These are phyloP conservation scores for Earliella scabrosa DNA, from an alignment of 1,284 basidiomycete genomes.

Conservation along the genomic window DNA sequence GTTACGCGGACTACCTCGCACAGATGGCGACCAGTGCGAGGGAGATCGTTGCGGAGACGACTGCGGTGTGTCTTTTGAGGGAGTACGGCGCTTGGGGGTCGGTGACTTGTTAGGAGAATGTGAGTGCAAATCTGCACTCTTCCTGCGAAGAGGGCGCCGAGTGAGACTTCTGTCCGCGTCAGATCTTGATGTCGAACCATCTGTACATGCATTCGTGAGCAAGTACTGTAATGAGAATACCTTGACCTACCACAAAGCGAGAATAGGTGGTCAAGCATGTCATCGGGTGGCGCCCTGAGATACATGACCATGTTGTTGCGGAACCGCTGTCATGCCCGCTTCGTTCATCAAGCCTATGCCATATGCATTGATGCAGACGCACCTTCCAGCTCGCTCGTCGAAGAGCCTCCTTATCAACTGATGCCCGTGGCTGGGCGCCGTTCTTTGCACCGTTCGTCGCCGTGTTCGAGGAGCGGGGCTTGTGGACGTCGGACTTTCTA, in stretches of 20 bases:
- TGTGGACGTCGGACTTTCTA: constrained; percentile 9
- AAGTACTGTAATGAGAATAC: neutral
- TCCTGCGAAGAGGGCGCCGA: too few relatives aligned
- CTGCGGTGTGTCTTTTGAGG: neutral
- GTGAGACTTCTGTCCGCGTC: neutral
- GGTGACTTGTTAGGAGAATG: neutral
- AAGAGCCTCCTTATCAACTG: constrained; percentile 11
- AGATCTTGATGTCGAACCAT: neutral
- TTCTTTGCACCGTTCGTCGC: too few relatives aligned
- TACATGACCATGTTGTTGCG: constrained; percentile 15
- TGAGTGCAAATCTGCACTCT: neutral
- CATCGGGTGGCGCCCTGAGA: constrained; percentile 14
- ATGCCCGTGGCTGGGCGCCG: neutral
- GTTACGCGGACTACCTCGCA: constrained; percentile 5
- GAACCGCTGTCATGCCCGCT: constrained; percentile 8
- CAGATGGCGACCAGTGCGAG: constrained; percentile 21
- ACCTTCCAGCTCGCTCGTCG: constrained; percentile 21
- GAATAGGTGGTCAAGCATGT: constrained; percentile 10
- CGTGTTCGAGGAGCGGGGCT: too few relatives aligned
- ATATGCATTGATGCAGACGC: neutral
- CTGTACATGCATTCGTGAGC: neutral
- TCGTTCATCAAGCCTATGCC: neutral
- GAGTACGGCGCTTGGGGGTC: neutral
- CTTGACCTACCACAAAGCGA: constrained; percentile 11
- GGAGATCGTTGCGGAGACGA: constrained; percentile 12